Conservation (phyloP, 2,329 filamentous ascomycete genomes). For the Amesomyces nigricolor region DNA sequence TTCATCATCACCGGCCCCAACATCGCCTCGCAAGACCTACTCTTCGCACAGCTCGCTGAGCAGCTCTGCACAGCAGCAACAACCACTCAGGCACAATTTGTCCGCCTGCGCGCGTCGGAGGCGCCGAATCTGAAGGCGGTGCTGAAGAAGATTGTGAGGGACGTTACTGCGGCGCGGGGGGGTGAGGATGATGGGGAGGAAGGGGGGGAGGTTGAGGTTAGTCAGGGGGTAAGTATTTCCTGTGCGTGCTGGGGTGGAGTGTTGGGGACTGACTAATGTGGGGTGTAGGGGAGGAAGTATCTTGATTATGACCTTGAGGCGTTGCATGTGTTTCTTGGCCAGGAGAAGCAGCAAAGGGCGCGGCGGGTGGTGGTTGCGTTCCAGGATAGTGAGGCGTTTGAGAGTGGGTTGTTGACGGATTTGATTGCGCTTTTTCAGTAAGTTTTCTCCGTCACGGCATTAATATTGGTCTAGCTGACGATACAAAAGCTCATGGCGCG, state of each 20-base stretch:
- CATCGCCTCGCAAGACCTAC: slow-evolving; percentile 65
- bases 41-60: slow-evolving; percentile 66
- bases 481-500: slow-evolving; percentile 52
- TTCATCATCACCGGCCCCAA: slow-evolving; percentile 75
- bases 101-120: slow-evolving; percentile 64
- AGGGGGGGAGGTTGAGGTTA: slow-evolving; percentile 40
- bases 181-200: slow-evolving; percentile 52
- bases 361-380: slow-evolving; percentile 65
- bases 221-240: slow-evolving; percentile 41
- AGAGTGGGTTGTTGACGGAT: slow-evolving; percentile 65
- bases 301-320: slow-evolving; percentile 76
- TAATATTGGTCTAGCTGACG: too few relatives aligned
- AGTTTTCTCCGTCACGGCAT: too few relatives aligned
- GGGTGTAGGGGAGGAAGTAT: slow-evolving; percentile 52
- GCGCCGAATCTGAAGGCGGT: slow-evolving; percentile 67
- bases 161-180: slow-evolving; percentile 45
- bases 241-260: background rate
- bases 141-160: slow-evolving; percentile 67
- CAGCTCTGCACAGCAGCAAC: slow-evolving; percentile 39
- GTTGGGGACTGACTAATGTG: too few relatives aligned
- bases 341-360: slow-evolving; percentile 44
- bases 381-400: slow-evolving; percentile 79
- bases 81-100: slow-evolving; percentile 49
- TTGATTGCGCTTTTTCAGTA: slow-evolving; percentile 64
- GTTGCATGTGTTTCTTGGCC: slow-evolving; percentile 54